These are phyloP conservation scores for Sporodiniella umbellata DNA, from an alignment of 371 early-diverging fungal genomes.

Conservation along the genomic window DNA sequence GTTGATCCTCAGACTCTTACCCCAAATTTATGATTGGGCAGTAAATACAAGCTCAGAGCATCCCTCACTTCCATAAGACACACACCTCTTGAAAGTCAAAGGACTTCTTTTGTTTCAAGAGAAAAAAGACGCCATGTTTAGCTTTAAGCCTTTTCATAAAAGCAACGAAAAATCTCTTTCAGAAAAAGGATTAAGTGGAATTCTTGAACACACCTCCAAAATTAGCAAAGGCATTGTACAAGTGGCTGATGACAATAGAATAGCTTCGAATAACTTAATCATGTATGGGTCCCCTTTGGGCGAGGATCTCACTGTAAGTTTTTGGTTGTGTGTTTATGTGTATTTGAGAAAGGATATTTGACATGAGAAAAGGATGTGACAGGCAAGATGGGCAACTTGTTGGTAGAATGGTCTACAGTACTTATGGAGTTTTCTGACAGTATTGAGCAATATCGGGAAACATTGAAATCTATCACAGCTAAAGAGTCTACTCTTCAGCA, in stretches of 20 bases:
- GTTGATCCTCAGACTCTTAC: no score
- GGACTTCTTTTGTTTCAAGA: no score
- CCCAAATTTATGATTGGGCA: no score
- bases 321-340: not conserved
- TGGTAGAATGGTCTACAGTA: constrained; percentile 28
- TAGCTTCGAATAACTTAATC: constrained; percentile 30
- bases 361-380: constrained; percentile 49
- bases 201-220: constrained; percentile 27
- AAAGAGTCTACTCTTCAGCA: constrained; percentile 25
- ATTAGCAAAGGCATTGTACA: constrained; percentile 16
- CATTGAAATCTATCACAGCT: constrained; percentile 31
- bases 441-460: constrained; percentile 37
- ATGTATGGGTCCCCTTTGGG: constrained; percentile 36
- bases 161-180: constrained; percentile 12
- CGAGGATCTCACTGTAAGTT: constrained; percentile 37
- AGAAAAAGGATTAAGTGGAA: constrained; percentile 24
- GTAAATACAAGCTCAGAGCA: no score
- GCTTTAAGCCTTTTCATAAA: constrained; percentile 17
- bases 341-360: not conserved
- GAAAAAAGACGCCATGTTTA: no score
- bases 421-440: constrained; percentile 30
- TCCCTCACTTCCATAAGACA: no score
- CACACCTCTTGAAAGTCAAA: no score
- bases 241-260: constrained; percentile 30
- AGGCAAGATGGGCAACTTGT: constrained; percentile 24